These are phyloP conservation scores for Hypoxylon sp. DNA, from an alignment of 2,329 filamentous ascomycete genomes.

Conservation along the genomic window DNA sequence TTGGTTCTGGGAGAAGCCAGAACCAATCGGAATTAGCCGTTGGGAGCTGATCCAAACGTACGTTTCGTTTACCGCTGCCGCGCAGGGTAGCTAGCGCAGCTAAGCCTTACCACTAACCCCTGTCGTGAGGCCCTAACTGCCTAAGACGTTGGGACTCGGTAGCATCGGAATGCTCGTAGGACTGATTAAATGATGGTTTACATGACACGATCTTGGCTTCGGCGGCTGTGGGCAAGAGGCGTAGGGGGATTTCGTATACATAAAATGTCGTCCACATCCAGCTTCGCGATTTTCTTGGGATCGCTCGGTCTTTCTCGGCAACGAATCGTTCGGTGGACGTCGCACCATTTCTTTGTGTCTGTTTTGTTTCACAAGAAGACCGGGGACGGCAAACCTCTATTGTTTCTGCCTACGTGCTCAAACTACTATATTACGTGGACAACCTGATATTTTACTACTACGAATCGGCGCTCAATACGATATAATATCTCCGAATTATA, in stretches of 20 bases:
- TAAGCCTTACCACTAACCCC: conserved; percentile 25
- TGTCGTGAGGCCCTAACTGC: conserved; percentile 5
- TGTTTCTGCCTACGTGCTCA: neutral
- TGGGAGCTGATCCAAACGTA: conserved; percentile 5
- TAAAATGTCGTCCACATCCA: conserved; percentile 8
- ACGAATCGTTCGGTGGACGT: conserved; percentile 4
- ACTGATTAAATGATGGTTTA: conserved; percentile 14
- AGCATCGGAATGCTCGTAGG: conserved; percentile 25
- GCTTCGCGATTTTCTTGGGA: neutral
- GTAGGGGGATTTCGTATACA: conserved; percentile 12
- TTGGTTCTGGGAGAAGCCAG: conserved; percentile 22
- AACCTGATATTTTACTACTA: neutral
- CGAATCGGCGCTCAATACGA: neutral
- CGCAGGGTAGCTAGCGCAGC: conserved; percentile 4
- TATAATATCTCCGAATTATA: neutral
- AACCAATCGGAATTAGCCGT: conserved; percentile 11
- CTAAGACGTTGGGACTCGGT: conserved; percentile 8
- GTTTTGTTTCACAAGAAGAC: conserved; percentile 4
- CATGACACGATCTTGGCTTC: conserved; percentile 7
- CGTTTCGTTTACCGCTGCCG: conserved; percentile 32
- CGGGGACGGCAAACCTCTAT: neutral
- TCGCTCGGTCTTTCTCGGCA: neutral
- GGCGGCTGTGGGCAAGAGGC: conserved; percentile 16
- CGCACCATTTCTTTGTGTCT: neutral
- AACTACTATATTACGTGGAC: neutral